Evolutionary conservation across 805 yeast genomes (phyloP).

Genomic region (Saturnispora saitoi): DNA sequence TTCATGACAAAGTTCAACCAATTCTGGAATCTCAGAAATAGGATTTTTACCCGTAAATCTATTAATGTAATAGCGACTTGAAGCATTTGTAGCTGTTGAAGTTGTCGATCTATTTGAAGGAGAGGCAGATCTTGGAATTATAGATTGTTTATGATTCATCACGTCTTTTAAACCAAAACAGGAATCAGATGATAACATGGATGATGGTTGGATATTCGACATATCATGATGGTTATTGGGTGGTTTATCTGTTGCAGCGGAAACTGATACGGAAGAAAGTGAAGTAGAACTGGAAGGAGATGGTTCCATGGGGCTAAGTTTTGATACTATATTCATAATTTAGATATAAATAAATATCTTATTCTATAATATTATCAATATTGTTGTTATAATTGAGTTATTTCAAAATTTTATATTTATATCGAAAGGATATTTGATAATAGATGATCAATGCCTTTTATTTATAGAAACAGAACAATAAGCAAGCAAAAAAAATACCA

Average conservation of each 20-base stretch:
- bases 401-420: too few relatives aligned
- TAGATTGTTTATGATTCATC: neutral
- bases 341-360: too few relatives aligned
- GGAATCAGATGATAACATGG: neutral
- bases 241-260: neutral
- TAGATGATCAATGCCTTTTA: too few relatives aligned
- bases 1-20: constrained; percentile 46
- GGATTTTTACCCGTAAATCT: constrained; percentile 33
- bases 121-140: constrained; percentile 5
- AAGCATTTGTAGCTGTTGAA: constrained; percentile 5
- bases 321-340: neutral
- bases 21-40: constrained; percentile 38
- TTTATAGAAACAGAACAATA: neutral
- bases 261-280: neutral
- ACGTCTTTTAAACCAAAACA: neutral
- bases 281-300: neutral
- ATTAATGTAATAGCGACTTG: constrained; percentile 17
- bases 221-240: neutral
- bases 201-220: neutral
- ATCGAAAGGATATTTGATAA: too few relatives aligned
- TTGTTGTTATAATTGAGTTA: too few relatives aligned
- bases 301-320: too few relatives aligned
- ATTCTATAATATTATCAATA: too few relatives aligned
- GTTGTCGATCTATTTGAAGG: constrained; percentile 9
- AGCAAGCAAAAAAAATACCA: neutral